phyloP scores from a whole-genome alignment of 2,329 filamentous ascomycete genomes.

The Ceratocystis colombiana region DNA sequence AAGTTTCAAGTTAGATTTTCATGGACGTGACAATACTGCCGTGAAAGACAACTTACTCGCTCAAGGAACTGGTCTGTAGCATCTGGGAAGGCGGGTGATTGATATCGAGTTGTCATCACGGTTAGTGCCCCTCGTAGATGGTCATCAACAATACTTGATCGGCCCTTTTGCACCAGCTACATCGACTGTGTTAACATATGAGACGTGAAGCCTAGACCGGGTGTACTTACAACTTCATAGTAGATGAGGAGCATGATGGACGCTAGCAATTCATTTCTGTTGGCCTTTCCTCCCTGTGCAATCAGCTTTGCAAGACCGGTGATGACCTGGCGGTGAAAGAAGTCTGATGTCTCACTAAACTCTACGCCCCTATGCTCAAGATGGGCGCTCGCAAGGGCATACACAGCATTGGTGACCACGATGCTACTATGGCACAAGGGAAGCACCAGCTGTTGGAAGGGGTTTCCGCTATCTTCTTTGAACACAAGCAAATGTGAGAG shows the following conservation, averaged over 20 bases:
- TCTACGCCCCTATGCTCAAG: conserved; percentile 55
- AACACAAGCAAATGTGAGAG: conserved; percentile 56
- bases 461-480: conserved; percentile 52
- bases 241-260: conserved; percentile 54
- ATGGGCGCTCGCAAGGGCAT: conserved; percentile 74
- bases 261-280: conserved; percentile 49
- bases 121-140: conserved; percentile 54
- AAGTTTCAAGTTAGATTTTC: background rate
- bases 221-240: conserved; percentile 48
- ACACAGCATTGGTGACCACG: conserved; percentile 70
- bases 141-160: conserved; percentile 49
- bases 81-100: conserved; percentile 33
- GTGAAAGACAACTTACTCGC: conserved; percentile 36
- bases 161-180: conserved; percentile 52
- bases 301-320: conserved; percentile 49
- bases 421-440: conserved; percentile 47
- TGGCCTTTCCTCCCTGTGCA: conserved; percentile 40
- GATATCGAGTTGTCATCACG: conserved; percentile 39
- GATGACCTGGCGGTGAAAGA: conserved; percentile 51
- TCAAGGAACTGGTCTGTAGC: conserved; percentile 50
- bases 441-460: conserved; percentile 53
- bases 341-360: conserved; percentile 45
- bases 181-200: background rate
- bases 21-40: background rate
- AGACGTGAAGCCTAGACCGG: background rate